phyloP scores from a whole-genome alignment of 169 alveolate species.

The Plasmodium vinckei region DNA sequence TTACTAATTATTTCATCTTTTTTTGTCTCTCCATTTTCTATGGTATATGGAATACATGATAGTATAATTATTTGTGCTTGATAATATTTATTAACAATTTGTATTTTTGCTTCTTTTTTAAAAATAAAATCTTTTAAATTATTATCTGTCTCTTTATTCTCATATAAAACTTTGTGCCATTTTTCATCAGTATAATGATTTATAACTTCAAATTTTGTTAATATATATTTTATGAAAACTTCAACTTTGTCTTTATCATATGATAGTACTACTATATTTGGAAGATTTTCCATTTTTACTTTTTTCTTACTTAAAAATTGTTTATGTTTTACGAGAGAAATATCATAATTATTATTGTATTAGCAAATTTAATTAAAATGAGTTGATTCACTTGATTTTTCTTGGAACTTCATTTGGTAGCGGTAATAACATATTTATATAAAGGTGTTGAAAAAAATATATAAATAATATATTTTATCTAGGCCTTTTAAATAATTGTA shows the following conservation, averaged over 20 bases:
- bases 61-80: conserved; percentile 31
- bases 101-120: conserved; percentile 19
- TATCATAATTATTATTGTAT: neutral
- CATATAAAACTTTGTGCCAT: neutral
- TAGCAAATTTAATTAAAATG: no score
- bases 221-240: conserved; percentile 4
- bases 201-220: conserved; percentile 19
- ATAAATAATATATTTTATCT: no score
- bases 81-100: conserved; percentile 59
- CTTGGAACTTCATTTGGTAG: no score
- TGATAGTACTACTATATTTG: conserved; percentile 53
- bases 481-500: no score
- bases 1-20: neutral
- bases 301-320: neutral
- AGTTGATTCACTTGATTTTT: no score
- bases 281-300: conserved; percentile 9
- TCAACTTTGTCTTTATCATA: conserved; percentile 15
- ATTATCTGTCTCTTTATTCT: neutral
- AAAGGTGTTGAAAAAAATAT: no score
- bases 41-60: conserved; percentile 12
- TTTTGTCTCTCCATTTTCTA: neutral
- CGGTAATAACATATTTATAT: no score
- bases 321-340: neutral
- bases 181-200: conserved; percentile 26
- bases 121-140: conserved; percentile 10